Evolutionary conservation across 1,284 basidiomycete genomes (phyloP), one percentile per base, ranked within the genome.

Genomic region (Malassezia dermatis): DNA sequence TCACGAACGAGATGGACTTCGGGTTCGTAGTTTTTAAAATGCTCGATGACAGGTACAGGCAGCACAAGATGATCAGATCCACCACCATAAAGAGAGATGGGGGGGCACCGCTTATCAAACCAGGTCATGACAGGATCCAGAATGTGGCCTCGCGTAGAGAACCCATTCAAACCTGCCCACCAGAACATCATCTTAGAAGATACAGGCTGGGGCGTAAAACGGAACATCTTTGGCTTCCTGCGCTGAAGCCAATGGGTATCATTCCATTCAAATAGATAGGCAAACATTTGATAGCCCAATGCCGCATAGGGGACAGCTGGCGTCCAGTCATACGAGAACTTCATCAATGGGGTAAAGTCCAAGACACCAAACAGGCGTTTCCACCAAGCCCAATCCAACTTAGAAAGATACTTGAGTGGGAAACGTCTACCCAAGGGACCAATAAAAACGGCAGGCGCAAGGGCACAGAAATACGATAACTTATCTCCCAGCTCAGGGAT

Each of bases 341-440:
- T 76, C 81, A 83, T 83, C 37, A 82, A 69, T 0, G 82, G 82
- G 50, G 82, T 82, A 60, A 82, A 83, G 66, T 83, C 82, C 56
- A 82, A 73, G 1, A 81, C 79, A 62, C 79, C 81, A 65, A 83
- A 83, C 55, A 82, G 69, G 26, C 78, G 66, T 53, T 78, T 78
- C 81, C 81, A 83, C 8, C 75, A 75, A 19, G 65, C 70, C 81
- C 81, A 82, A 49, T 80, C 78, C 59, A 74, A 42, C 15, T 54
- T 53, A 0, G 64, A 48, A 11, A 74, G 45, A 30, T 64, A 53
- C 0, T 58, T 68, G 63, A 83, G 82, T 0, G 81, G 81, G 71
- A 82, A 82, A 0, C 81, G 80, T 24, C 76, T 77, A 0, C 81
- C 82, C 40, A 83, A 68, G 0, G 81, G 81, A 0, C 82, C 82